phyloP scores from a whole-genome alignment of 2,329 filamentous ascomycete species.

The Fusarium odoratissimum region DNA sequence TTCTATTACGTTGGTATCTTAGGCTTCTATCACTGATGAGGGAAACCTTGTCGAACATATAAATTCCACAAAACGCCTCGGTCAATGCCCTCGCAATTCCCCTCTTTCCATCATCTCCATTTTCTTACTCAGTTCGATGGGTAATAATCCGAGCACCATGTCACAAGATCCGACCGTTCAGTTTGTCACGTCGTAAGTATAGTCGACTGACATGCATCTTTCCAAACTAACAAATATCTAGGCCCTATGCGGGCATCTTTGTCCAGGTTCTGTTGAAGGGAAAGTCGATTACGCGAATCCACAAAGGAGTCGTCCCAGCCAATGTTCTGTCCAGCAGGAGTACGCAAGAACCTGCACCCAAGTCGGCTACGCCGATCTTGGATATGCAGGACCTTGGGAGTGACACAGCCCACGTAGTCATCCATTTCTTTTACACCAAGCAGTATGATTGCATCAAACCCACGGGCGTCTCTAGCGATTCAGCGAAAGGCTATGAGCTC shows the following conservation, averaged over 20 bases:
- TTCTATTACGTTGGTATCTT: not conserved
- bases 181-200: not conserved
- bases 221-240: not conserved
- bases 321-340: not conserved
- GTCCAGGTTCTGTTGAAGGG: not conserved
- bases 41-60: not conserved
- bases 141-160: not conserved
- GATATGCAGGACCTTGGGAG: not conserved
- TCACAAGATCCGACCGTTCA: not conserved
- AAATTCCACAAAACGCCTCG: not conserved
- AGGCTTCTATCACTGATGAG: not conserved
- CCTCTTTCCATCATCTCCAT: not conserved
- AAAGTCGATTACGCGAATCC: not conserved
- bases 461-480: not conserved
- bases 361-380: not conserved
- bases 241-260: not conserved
- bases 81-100: fast-evolving
- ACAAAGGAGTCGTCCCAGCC: not conserved
- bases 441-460: not conserved
- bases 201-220: fast-evolving
- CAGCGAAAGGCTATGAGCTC: not conserved
- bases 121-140: not conserved
- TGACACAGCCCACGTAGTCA: not conserved
- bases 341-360: not conserved
- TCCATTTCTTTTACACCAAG: conserved; percentile 7